These are phyloP conservation scores for Aureobasidium sp. DNA, from an alignment of 2,329 filamentous ascomycete genomes.

Conservation along the genomic window DNA sequence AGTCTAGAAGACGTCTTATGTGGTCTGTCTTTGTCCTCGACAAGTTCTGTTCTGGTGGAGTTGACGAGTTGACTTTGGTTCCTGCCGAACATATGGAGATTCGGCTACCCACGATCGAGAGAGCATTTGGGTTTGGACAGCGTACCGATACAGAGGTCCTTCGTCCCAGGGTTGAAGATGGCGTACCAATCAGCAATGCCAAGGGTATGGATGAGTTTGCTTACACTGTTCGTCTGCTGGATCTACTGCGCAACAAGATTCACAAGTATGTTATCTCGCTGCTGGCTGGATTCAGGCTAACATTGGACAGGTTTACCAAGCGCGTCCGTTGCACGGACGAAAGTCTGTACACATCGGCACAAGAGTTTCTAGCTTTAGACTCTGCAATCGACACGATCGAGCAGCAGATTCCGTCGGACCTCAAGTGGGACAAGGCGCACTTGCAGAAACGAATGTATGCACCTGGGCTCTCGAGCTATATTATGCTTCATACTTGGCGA, in stretches of 20 bases:
- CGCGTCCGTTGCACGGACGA: neutral
- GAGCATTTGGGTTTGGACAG: neutral
- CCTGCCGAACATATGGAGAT: slow-evolving; percentile 5
- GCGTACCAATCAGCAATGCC: neutral
- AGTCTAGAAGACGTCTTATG: slow-evolving; percentile 7
- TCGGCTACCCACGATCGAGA: neutral
- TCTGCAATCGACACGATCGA: neutral
- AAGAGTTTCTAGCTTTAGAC: neutral
- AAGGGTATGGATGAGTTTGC: slow-evolving; percentile 13
- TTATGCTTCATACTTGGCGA: slow-evolving; percentile 10
- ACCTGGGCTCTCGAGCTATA: neutral
- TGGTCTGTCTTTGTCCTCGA: slow-evolving; percentile 10
- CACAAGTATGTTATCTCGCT: neutral
- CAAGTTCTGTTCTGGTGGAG: slow-evolving; percentile 7
- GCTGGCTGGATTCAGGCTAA: neutral
- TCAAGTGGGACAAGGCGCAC: neutral
- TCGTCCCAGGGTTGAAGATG: neutral
- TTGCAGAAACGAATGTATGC: slow-evolving; percentile 3
- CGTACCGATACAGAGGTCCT: neutral
- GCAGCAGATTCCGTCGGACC: neutral
- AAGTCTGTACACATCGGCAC: neutral
- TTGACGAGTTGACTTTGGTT: neutral
- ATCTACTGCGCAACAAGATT: slow-evolving; percentile 7
- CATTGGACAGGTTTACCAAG: neutral
- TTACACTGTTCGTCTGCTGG: neutral